Conservation (phyloP, 495 filamentous ascomycete species). For the Talaromyces ruber region DNA sequence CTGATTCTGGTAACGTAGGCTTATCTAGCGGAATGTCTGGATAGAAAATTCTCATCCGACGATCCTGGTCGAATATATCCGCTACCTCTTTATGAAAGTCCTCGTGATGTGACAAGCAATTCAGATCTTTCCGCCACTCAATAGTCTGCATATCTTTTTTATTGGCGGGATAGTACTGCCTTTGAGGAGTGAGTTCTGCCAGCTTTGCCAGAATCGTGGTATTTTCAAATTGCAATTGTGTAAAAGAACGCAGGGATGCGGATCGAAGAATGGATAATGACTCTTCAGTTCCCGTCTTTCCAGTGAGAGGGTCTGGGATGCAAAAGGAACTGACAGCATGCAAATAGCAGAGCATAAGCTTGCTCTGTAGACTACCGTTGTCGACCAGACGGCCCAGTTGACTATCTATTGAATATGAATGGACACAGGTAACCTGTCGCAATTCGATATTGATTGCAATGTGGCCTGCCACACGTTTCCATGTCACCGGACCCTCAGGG, state of each 20-base stretch:
- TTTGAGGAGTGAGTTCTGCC: slow-evolving; percentile 40
- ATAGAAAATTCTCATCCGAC: slow-evolving; percentile 13
- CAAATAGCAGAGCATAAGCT: slow-evolving; percentile 40
- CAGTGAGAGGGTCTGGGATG: slow-evolving; percentile 49
- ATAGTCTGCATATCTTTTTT: slow-evolving; percentile 40
- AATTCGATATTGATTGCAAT: slow-evolving; percentile 33
- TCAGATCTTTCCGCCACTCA: slow-evolving; percentile 34
- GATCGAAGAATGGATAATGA: slow-evolving; percentile 38
- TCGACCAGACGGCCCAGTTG: slow-evolving; percentile 40
- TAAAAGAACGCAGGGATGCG: slow-evolving; percentile 43
- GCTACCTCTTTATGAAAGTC: slow-evolving; percentile 31
- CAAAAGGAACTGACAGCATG: slow-evolving; percentile 2
- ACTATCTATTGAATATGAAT: slow-evolving; percentile 41
- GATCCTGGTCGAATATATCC: slow-evolving; percentile 32
- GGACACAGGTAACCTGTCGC: slow-evolving; percentile 19
- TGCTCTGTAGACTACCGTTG: slow-evolving; percentile 45
- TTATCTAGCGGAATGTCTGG: neutral
- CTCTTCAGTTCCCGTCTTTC: slow-evolving; percentile 55
- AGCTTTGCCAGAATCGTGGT: slow-evolving; percentile 31
- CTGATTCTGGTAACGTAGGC: slow-evolving; percentile 3
- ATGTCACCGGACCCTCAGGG: slow-evolving; percentile 31
- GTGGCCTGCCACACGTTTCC: slow-evolving; percentile 17
- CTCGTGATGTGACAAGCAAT: slow-evolving; percentile 41
- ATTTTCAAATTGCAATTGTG: slow-evolving; percentile 28
- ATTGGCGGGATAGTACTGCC: slow-evolving; percentile 48